These are phyloP conservation scores for Paraconiothyrium brasiliense DNA, from an alignment of 2,329 filamentous ascomycete species.

Conservation along the genomic window DNA sequence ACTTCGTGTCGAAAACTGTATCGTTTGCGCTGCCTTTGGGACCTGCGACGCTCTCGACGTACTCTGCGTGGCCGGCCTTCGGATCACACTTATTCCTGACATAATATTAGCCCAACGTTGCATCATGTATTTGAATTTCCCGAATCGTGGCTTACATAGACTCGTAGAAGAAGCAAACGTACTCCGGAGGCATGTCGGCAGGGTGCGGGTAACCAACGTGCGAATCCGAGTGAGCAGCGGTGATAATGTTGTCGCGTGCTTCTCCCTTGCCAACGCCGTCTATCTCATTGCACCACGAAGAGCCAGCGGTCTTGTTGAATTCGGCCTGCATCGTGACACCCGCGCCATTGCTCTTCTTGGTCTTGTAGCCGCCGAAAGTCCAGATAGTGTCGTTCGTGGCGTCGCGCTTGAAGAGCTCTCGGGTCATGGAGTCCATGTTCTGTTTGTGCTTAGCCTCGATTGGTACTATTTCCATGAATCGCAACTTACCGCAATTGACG, in stretches of 20 bases:
- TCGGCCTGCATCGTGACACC: not conserved
- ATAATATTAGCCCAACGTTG: not conserved
- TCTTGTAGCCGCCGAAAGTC: not conserved
- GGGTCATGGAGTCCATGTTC: not conserved
- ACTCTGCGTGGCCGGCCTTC: not conserved
- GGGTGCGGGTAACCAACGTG: not conserved
- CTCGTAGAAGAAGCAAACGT: slow-evolving; percentile 13
- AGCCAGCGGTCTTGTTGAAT: not conserved
- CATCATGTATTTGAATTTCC: too few relatives aligned
- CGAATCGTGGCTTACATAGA: not conserved
- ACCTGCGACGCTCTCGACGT: slow-evolving; percentile 1
- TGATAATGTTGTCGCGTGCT: not conserved
- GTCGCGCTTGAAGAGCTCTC: slow-evolving; percentile 1
- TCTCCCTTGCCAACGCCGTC: not conserved
- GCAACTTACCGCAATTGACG: not conserved
- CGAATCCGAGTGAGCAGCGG: not conserved
- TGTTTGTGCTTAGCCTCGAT: not conserved
- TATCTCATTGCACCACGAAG: slow-evolving; percentile 6
- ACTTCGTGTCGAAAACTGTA: not conserved
- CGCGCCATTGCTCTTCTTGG: not conserved
- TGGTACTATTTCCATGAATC: too few relatives aligned
- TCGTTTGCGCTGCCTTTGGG: not conserved
- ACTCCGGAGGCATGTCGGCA: not conserved
- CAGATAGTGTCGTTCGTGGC: not conserved
- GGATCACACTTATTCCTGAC: not conserved